phyloP scores from a whole-genome alignment of 805 yeast species.

The Starmerella gropengiesseri region DNA sequence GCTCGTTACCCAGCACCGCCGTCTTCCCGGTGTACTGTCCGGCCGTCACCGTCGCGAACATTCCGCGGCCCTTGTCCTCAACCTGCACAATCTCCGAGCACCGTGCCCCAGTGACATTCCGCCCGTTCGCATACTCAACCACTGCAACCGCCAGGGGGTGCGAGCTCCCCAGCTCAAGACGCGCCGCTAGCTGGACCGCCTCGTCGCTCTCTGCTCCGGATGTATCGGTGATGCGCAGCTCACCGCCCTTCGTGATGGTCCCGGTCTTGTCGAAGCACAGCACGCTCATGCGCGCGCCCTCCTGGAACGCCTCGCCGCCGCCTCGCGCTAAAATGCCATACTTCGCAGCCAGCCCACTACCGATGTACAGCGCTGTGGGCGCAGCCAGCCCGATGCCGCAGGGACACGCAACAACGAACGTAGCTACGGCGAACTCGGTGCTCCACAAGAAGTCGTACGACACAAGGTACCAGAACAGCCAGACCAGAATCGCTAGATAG shows the following conservation, averaged over 20 bases:
- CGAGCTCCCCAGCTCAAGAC: conserved; percentile 48
- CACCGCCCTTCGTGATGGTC: conserved; percentile 56
- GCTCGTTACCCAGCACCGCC: conserved; percentile 47
- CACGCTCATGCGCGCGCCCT: conserved; percentile 51
- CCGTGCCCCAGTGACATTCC: conserved; percentile 12
- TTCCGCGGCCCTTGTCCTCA: conserved; percentile 21
- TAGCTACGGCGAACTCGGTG: conserved; percentile 63
- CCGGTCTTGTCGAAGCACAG: conserved; percentile 75
- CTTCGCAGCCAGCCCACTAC: conserved; percentile 68
- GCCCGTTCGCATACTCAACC: conserved; percentile 31
- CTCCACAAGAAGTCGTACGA: conserved; percentile 77
- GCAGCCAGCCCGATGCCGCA: conserved; percentile 81
- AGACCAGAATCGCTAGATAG: conserved; percentile 47
- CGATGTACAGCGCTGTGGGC: conserved; percentile 72
- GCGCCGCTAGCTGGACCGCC: conserved; percentile 35
- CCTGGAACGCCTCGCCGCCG: conserved; percentile 75
- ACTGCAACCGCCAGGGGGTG: conserved; percentile 62
- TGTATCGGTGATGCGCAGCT: conserved; percentile 45
- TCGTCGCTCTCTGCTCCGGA: conserved; percentile 23
- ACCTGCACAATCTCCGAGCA: conserved; percentile 17
- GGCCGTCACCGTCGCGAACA: conserved; percentile 16
- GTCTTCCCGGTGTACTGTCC: conserved; percentile 15
- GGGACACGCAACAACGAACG: conserved; percentile 76
- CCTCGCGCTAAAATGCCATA: conserved; percentile 67
- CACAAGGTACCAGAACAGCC: conserved; percentile 56